Base-by-base conservation (phyloP, 2,329 filamentous ascomycete genomes). In the Hypomyces perniciosus region DNA sequence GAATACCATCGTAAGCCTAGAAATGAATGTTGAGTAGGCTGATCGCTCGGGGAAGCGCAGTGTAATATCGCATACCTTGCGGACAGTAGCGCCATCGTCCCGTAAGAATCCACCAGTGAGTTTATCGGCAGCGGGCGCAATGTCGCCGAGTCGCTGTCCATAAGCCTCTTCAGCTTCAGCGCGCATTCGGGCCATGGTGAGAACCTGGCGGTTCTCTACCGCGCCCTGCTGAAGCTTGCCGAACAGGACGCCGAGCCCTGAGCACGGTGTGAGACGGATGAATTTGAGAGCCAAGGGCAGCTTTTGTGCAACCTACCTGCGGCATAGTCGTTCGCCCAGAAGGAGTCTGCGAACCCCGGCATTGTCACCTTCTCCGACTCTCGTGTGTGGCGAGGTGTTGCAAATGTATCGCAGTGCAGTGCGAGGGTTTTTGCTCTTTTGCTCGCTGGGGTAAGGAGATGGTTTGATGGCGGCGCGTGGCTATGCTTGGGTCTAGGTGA, bases 291-390 rank as follows among this genome's bases (percentile, higher is more conserved):
- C 20, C 10, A 4, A 13, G n/a, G 4, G 26, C 20, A 20, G 20
- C 20, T 20, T 20, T 20, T 20, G 20, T 20, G 28, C 9, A 28
- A 65, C 79, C 68, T 74, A 88, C 87, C 91, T 77, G 88, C 90
- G 68, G 92, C 92, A 78, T 97, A 97, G 79, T 99, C 93, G 67
- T 83, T 83, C 56, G 93, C 96, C 93, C 93, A 99, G 75, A 99
- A 97, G 46, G 91, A 96, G 73, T 92, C 90, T 61, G 90, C 85
- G 72, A 99, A 97, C 63, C 88, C 83, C 61, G 88, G 86, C 88
- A 92, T 92, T 67, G 70, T 83, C 58, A 57, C 51, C 57, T 26
- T 51, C 33, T 34, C 29, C 8, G 20, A 37, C 37, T 13, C 46
- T 42, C 33, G n/a, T 30, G n/a, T 30, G 13, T 27, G 33, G 31